Conservation (phyloP, 345 rosid species). For the Hibiscus mutabilis region DNA sequence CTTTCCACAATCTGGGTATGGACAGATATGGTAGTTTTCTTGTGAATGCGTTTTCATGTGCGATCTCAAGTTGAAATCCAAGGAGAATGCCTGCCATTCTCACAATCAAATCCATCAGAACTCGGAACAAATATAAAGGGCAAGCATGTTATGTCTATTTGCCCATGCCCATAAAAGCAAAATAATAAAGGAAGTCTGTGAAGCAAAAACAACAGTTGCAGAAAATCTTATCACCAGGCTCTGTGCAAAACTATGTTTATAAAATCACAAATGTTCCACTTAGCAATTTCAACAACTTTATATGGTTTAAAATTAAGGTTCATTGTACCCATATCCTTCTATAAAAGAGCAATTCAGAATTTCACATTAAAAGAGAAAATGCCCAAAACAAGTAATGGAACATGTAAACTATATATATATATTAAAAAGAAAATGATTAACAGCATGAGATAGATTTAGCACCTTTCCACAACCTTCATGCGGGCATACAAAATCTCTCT, state of each 20-base stretch:
- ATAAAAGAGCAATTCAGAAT: not conserved
- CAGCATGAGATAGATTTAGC: conserved; percentile 10
- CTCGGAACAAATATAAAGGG: not conserved
- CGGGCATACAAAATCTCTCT: conserved; percentile 75
- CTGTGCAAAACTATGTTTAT: conserved; percentile 4
- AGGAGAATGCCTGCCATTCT: conserved; percentile 80
- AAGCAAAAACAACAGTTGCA: conserved; percentile 10
- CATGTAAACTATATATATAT: not conserved
- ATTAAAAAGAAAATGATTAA: not conserved
- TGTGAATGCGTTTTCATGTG: conserved; percentile 99
- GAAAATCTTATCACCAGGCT: not conserved
- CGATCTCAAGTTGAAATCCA: conserved; percentile 94
- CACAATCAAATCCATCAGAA: conserved; percentile 11
- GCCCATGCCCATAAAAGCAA: conserved; percentile 4
- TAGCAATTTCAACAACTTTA: not conserved
- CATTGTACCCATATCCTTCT: not conserved
- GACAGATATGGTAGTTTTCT: conserved; percentile 95
- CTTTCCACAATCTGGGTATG: conserved; percentile 87
- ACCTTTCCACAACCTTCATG: conserved; percentile 99
- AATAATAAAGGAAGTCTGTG: not conserved
- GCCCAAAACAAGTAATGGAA: not conserved
- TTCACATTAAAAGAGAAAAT: not conserved
- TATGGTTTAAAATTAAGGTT: not conserved
- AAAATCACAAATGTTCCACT: not conserved
- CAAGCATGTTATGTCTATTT: not conserved